Evolutionary conservation across 176 grass and related monocot genomes (phyloP).

Genomic region (Oryza glumipatula): DNA sequence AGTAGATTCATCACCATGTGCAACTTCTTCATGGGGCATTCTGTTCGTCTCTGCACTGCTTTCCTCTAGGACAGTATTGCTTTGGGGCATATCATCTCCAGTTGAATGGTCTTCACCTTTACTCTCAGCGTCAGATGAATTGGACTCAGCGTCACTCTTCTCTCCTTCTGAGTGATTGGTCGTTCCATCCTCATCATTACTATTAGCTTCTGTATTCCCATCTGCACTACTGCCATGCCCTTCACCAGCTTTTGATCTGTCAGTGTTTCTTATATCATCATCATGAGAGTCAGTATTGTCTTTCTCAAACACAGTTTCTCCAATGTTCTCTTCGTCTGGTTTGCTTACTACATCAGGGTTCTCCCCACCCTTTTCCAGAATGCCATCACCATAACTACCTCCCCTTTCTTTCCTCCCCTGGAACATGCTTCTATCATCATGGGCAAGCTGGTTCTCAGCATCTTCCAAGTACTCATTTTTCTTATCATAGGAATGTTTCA

Average conservation of each 20-base stretch:
- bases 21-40: conserved; percentile 39
- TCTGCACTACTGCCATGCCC: conserved; percentile 32
- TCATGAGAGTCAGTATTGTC: conserved; percentile 44
- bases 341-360: conserved; percentile 44
- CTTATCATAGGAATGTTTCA: conserved; percentile 63
- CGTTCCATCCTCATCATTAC: conserved; percentile 32
- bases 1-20: conserved; percentile 30
- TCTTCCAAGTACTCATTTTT: conserved; percentile 60
- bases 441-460: conserved; percentile 44
- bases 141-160: conserved; percentile 49
- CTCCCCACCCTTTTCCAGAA: conserved; percentile 7
- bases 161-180: conserved; percentile 1
- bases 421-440: conserved; percentile 55
- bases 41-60: conserved; percentile 31
- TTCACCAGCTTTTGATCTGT: conserved; percentile 46
- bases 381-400: conserved; percentile 39
- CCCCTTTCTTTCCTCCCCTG: conserved; percentile 59
- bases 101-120: conserved; percentile 36
- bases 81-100: conserved; percentile 35
- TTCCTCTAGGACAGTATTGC: conserved; percentile 40
- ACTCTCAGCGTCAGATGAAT: conserved; percentile 46
- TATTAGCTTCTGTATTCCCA: conserved; percentile 43
- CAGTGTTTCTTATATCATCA: conserved; percentile 36
- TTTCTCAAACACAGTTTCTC: conserved; percentile 53
- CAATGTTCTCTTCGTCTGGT: conserved; percentile 56